A percentile compares a stretch with the other conserved stretches of the same genome.
phyloP scores from a whole-genome alignment of 73 alveolate genomes.

The Blepharisma japonicum region DNA sequence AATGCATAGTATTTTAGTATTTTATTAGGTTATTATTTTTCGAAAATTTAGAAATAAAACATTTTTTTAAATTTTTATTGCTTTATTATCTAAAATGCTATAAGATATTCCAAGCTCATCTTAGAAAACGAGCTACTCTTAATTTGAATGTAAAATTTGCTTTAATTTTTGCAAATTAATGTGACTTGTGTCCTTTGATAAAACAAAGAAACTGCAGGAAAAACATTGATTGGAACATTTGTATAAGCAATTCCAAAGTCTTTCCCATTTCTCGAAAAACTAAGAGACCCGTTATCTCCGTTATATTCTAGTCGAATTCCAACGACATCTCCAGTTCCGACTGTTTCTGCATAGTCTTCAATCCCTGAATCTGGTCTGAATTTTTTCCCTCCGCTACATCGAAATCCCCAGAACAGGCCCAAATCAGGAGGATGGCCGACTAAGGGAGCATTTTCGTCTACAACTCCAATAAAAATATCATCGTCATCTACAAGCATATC shows the following conservation, averaged over 20 bases:
- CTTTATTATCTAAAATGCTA: no score
- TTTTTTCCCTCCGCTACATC: constrained; percentile 38
- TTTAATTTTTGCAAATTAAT: constrained; percentile 23
- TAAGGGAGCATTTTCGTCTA: constrained; percentile 31
- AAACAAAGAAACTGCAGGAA: constrained; percentile 40
- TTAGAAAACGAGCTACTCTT: no score
- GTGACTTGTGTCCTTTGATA: constrained; percentile 39
- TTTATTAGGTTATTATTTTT: no score
- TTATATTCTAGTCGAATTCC: constrained; percentile 37
- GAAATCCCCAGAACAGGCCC: constrained; percentile 49
- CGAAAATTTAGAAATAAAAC: no score
- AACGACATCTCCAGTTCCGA: constrained; percentile 40
- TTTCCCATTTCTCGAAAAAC: constrained; percentile 42
- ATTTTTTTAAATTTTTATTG: no score
- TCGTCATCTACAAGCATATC: constrained; percentile 49
- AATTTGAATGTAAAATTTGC: no score
- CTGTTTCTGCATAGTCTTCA: constrained; percentile 39
- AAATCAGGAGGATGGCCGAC: constrained; percentile 22
- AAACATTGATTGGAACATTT: constrained; percentile 31
- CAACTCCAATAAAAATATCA: constrained; percentile 50
- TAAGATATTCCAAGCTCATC: no score
- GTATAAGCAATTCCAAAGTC: constrained; percentile 45
- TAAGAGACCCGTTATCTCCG: constrained; percentile 38
- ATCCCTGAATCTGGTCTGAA: constrained; percentile 35
- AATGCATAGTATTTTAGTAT: no score